phyloP scores from a whole-genome alignment of 371 early-diverging fungal species.

The Conidiobolus incongruus region DNA sequence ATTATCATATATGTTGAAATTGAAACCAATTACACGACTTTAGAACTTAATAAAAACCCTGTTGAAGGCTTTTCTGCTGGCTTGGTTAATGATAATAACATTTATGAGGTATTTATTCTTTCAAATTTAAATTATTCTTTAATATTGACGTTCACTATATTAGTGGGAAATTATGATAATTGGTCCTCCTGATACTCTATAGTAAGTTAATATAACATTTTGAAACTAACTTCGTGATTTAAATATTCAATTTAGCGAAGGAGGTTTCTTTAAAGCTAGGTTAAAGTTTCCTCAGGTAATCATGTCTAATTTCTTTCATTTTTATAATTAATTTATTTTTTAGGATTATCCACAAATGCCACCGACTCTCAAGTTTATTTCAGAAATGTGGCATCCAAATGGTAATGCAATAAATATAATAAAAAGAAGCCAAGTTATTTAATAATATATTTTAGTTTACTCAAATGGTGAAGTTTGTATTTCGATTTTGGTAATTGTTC shows the following conservation, averaged over 20 bases:
- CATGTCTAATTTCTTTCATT: conserved; percentile 6
- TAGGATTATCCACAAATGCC: conserved; percentile 56
- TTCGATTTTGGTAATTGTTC: conserved; percentile 50
- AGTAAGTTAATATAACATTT: too few relatives aligned
- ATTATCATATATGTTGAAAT: neutral
- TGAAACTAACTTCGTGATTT: neutral
- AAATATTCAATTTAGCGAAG: conserved; percentile 25
- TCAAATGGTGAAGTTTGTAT: conserved; percentile 76
- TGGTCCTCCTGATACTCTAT: conserved; percentile 73
- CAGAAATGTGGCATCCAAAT: conserved; percentile 67
- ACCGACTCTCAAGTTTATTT: conserved; percentile 59
- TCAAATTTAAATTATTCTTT: conserved; percentile 3
- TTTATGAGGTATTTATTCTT: conserved; percentile 31
- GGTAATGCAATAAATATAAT: too few relatives aligned
- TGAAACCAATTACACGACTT: neutral
- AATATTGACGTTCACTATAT: too few relatives aligned
- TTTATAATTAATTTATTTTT: too few relatives aligned
- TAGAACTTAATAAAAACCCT: conserved; percentile 40
- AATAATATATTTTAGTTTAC: conserved; percentile 22
- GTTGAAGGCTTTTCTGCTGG: conserved; percentile 71
- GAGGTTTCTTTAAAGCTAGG: conserved; percentile 75
- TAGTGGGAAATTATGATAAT: conserved; percentile 77
- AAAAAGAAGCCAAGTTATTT: too few relatives aligned
- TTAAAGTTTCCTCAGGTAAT: conserved; percentile 51
- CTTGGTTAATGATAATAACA: conserved; percentile 30